Percentiles rank a stretch among this genome's conserved stretches.
phyloP scores from a whole-genome alignment of 345 rosid genomes.

The Brassica incana region DNA sequence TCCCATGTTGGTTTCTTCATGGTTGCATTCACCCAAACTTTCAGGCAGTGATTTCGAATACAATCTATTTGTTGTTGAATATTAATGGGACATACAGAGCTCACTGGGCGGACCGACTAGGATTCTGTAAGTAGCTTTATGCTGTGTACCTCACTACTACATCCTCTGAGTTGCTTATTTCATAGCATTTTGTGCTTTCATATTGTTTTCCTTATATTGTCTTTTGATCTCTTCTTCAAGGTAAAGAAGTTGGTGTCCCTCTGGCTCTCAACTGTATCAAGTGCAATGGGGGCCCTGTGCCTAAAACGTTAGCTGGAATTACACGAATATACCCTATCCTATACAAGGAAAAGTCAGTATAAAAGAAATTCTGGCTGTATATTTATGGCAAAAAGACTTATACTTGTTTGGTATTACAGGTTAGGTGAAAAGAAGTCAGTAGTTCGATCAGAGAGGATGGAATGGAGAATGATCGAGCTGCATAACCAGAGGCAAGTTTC shows the following conservation, averaged over 20 bases:
- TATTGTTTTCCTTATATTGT: conserved; percentile 26
- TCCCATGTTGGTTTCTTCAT: conserved; percentile 10
- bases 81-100: conserved; percentile 93
- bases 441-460: conserved; percentile 88
- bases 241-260: conserved; percentile 67
- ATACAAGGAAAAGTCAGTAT: conserved; percentile 80
- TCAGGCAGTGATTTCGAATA: conserved; percentile 55
- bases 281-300: conserved; percentile 80
- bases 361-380: conserved; percentile 17
- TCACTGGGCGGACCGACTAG: conserved; percentile 89
- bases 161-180: conserved; percentile 9
- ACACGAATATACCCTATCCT: conserved; percentile 83
- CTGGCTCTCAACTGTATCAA: conserved; percentile 89
- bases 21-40: conserved; percentile 31
- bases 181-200: conserved; percentile 15
- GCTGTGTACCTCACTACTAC: conserved; percentile 10
- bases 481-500: conserved; percentile 46
- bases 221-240: conserved; percentile 45
- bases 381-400: conserved; percentile 5
- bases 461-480: conserved; percentile 54
- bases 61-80: conserved; percentile 62
- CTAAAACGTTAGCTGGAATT: conserved; percentile 77
- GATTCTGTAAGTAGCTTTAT: conserved; percentile 68
- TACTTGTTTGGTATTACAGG: conserved; percentile 41
- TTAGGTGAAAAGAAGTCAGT: conserved; percentile 59